Evolutionary conservation across 805 yeast genomes (phyloP).

Genomic region (Diddensiella santjacobensis): DNA sequence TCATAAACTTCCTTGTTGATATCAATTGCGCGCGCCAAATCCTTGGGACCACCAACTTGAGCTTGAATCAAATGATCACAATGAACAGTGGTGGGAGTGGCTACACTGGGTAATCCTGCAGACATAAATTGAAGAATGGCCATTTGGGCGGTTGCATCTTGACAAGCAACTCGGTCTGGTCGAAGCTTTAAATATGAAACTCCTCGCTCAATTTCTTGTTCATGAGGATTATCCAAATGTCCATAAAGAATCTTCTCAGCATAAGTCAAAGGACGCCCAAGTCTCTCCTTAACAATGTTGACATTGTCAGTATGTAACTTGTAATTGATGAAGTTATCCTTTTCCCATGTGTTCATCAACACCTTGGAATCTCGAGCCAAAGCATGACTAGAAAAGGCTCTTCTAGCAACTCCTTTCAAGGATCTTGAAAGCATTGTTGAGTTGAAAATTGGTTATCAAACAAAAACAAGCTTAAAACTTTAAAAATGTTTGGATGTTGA

Average conservation of each 20-base stretch:
- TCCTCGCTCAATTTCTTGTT: slow-evolving; percentile 80
- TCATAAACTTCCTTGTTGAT: slow-evolving; percentile 92
- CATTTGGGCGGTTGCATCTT: slow-evolving; percentile 99
- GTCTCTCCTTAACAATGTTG: slow-evolving; percentile 74
- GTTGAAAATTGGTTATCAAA: background rate
- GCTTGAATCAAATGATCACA: slow-evolving; percentile 98
- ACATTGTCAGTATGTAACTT: slow-evolving; percentile 87
- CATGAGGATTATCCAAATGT: slow-evolving; percentile 90
- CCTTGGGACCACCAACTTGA: slow-evolving; percentile 82
- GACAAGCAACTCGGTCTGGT: slow-evolving; percentile 98
- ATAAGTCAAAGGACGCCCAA: slow-evolving; percentile 84
- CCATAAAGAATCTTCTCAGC: slow-evolving; percentile 95
- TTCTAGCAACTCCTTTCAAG: slow-evolving; percentile 9
- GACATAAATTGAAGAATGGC: slow-evolving; percentile 95
- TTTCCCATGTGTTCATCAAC: slow-evolving; percentile 56
- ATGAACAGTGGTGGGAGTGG: slow-evolving; percentile 93
- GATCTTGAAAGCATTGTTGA: slow-evolving; percentile 7
- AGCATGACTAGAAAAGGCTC: slow-evolving; percentile 21
- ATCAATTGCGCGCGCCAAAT: slow-evolving; percentile 79
- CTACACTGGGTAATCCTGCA: slow-evolving; percentile 85
- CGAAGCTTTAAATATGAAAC: slow-evolving; percentile 85
- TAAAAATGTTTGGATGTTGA: no score
- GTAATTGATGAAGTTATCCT: slow-evolving; percentile 84
- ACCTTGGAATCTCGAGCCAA: slow-evolving; percentile 68
- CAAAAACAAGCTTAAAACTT: no score